phyloP scores from a whole-genome alignment of 805 yeast genomes.

The Blastobotrys chiropterorum region DNA sequence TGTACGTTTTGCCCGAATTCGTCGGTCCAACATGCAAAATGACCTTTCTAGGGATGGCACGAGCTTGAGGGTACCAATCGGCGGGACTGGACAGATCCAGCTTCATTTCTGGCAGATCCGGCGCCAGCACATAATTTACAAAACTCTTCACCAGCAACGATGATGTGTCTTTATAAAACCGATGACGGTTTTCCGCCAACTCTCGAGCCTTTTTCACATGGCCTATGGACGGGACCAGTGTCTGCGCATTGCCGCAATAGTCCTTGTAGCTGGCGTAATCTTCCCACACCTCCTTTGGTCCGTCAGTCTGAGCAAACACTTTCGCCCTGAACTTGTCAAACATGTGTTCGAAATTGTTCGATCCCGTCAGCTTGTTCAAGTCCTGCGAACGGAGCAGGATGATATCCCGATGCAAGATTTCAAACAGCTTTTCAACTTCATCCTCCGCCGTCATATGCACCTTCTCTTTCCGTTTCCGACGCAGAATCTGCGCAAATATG shows the following conservation, averaged over 20 bases:
- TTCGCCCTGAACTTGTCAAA: not conserved
- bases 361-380: not conserved
- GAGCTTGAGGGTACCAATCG: conserved; percentile 81
- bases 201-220: not conserved
- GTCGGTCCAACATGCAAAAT: conserved; percentile 98
- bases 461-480: not conserved
- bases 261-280: not conserved
- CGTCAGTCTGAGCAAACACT: not conserved
- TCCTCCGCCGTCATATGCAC: not conserved
- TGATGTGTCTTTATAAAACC: not conserved
- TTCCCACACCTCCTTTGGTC: not conserved
- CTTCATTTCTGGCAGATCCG: not conserved
- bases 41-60: conserved; percentile 69
- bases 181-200: not conserved
- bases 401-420: not conserved
- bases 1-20: conserved; percentile 89
- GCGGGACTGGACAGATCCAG: conserved; percentile 52
- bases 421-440: not conserved
- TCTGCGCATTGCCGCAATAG: not conserved
- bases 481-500: not conserved
- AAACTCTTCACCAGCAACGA: not conserved
- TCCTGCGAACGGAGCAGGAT: not conserved
- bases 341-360: not conserved
- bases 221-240: not conserved
- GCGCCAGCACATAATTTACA: not conserved